phyloP scores from a whole-genome alignment of 2,329 filamentous ascomycete genomes.

The Pestalotiopsis sp. region DNA sequence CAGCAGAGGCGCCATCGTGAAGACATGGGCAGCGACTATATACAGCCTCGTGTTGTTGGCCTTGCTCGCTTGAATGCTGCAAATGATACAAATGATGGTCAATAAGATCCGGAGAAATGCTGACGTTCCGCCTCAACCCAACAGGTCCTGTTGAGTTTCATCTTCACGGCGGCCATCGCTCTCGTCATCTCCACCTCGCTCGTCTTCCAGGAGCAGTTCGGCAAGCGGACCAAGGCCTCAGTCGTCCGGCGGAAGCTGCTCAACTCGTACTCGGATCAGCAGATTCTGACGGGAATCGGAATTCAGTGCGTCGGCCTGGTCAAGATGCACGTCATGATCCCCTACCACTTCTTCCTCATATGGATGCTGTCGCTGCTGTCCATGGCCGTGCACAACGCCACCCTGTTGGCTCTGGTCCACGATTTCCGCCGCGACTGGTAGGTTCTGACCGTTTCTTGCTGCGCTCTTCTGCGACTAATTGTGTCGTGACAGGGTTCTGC shows the following conservation, averaged over 20 bases:
- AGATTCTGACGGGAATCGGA: constrained; percentile 69
- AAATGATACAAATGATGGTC: no score
- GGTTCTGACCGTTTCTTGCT: background rate
- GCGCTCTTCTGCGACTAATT: background rate
- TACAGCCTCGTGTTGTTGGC: no score
- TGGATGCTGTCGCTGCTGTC: constrained; percentile 67
- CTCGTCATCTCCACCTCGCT: constrained; percentile 56
- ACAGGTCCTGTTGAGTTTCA: constrained; percentile 64
- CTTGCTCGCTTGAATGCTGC: no score
- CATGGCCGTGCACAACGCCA: constrained; percentile 65
- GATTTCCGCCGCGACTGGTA: constrained; percentile 65
- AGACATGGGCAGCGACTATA: no score
- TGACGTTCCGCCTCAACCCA: no score
- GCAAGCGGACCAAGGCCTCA: constrained; percentile 41
- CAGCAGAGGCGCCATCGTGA: no score
- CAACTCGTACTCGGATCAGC: constrained; percentile 65
- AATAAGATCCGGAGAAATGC: no score
- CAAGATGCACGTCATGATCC: constrained; percentile 57
- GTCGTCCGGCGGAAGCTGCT: constrained; percentile 64
- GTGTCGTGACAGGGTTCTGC: constrained; percentile 41
- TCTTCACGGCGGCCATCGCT: constrained; percentile 61
- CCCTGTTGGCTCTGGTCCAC: constrained; percentile 63
- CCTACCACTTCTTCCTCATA: constrained; percentile 71
- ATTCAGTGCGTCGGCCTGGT: constrained; percentile 64
- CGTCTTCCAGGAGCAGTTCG: constrained; percentile 49